phyloP scores from a whole-genome alignment of 106 monocot genomes.

The Dendrobium huoshanense region DNA sequence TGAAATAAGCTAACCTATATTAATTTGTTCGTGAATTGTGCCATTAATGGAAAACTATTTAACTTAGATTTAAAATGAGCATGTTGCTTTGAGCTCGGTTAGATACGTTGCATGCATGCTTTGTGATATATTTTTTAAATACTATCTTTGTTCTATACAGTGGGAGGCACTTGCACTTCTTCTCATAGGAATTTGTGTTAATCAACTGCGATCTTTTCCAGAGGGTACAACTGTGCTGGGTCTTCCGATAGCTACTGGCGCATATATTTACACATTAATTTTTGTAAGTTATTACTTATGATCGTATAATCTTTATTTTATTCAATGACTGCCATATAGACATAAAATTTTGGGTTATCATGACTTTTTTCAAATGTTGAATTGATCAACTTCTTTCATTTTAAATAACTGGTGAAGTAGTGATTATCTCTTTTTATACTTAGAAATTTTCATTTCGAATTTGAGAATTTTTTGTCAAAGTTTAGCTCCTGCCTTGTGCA shows the following conservation, averaged over 20 bases:
- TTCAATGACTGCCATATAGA: background rate
- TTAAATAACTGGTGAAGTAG: background rate
- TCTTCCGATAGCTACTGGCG: constrained; percentile 73
- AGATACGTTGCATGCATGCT: background rate
- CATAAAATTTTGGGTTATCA: background rate
- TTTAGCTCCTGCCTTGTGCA: background rate
- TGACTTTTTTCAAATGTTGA: background rate
- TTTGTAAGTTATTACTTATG: constrained; percentile 39
- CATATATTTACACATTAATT: constrained; percentile 72
- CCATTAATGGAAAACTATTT: background rate
- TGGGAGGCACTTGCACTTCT: constrained; percentile 98
- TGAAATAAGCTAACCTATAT: background rate
- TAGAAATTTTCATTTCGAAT: background rate
- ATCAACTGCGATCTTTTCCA: constrained; percentile 74
- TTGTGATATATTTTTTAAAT: background rate
- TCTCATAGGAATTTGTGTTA: constrained; percentile 97
- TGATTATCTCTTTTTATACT: background rate
- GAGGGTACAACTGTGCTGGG: constrained; percentile 53
- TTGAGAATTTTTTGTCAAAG: background rate
- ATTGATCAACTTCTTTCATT: background rate
- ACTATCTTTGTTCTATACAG: constrained; percentile 28
- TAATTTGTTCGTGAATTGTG: constrained; percentile 7
- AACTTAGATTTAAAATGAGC: background rate
- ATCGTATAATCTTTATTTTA: background rate
- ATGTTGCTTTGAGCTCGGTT: background rate